Evolutionary conservation across 306 rosid genomes (phyloP), one percentile per base, ranked within the genome.

Genomic region (Prunus mira): DNA sequence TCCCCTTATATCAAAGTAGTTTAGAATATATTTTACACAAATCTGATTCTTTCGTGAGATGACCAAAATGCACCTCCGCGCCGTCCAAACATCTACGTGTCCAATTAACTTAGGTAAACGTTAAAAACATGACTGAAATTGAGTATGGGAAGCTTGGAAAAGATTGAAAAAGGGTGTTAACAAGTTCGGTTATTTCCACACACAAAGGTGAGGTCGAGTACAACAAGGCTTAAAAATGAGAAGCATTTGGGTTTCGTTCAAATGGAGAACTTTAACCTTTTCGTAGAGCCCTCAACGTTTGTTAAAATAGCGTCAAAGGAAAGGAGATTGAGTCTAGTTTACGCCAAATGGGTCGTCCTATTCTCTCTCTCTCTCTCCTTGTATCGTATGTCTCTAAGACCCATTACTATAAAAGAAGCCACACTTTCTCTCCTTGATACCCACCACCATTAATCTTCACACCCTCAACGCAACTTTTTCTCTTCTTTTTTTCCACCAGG

Each of bases 401-500:
- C 86, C 88, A 76, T 89, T 94, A 85, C 97, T 95, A 95, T 95
- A 95, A 95, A 89, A 87, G 86, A 80, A 79, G 76, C 83, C 78
- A 77, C 86, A 80, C 91, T 84, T 69, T 82, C 83, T 47, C 76
- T 61, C 84, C 69, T 43, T 60, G 28, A 77, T 15, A 81, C 82
- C 51, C 77, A 65, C 80, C 69, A 77, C 80, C 73, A 79, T 34
- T 75, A 46, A 49, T 34, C 78, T 65, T 71, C 19, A 47, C 76
- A 49, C 79, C 43, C 71, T 19, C n/a, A 45, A 4, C 74, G 4
- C 51, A 38, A 38, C 43, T 38, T 38, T 38, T 38, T 38, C 9
- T 38, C 9, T 38, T 6, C 30, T 46, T 56, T 58, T 12, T 12
- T 65, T 46, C 54, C 66, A 19, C 2, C 3, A 0, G 32, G 9